Base-by-base conservation (phyloP, 2,329 filamentous ascomycete species). In the Calonectria multiphialidica region DNA sequence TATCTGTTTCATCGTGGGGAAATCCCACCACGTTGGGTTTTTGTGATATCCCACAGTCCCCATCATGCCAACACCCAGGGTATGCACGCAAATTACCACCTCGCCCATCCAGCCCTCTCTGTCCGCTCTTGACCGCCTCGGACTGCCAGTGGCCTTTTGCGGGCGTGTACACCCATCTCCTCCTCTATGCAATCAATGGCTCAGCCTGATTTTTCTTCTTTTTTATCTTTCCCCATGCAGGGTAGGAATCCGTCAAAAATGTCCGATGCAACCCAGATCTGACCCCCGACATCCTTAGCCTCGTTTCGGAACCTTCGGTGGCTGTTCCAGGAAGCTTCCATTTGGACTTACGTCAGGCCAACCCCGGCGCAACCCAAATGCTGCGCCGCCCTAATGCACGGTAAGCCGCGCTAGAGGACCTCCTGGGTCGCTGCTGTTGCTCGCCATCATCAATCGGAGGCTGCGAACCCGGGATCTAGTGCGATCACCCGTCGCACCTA, bases 291-390 rank as follows among this genome's bases (percentile, higher is more conserved):
- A 30, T 30, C 44, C 37, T 49, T 47, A 59, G 25, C 50, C 42
- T 16, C 25, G 49, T 55, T 66, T 53, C 50, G 53, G 64, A 68
- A 50, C 37, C 30, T 61, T 68, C 65, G 28, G 33, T 47, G 40
- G 23, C 18, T 18, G 33, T 65, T 65, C 62, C 50, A 30, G 30
- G 30, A 16, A 28, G 42, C 50, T 61, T 68, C 42, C 40, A 68
- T 61, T n/a, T 30, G 35, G n/a, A 37, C 28, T 68, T 68, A 68
- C 65, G 65, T 68, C 40, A 68, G 28, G 64, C 28, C 23, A 9
- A 23, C 42, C 65, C 53, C 30, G 30, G 45, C 21, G 21, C 33
- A 33, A 16, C 15, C 23, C 40, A 35, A 7, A 37, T 59, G 50
- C 40, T 68, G 42, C 49, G 42, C 65, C 53, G 53, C 62, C 25